These are phyloP conservation scores for Kurtzmaniella quercitrusa DNA, from an alignment of 1,139 yeast genomes.

Conservation along the genomic window DNA sequence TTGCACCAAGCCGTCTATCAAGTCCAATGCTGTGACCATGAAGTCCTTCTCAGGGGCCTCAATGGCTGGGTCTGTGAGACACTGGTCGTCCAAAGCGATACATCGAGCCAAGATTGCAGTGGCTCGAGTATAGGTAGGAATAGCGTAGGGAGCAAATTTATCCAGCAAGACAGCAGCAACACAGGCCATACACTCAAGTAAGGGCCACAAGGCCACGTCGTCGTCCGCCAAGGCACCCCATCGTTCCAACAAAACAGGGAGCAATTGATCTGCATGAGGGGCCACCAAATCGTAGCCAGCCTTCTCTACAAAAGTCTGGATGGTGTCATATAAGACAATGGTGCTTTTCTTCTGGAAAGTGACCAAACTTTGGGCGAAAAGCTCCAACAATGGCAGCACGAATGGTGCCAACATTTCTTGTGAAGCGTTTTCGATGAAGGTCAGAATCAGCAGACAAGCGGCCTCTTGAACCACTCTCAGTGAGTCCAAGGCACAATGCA, in stretches of 20 bases:
- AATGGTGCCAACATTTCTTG: slow-evolving; percentile 52
- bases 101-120: slow-evolving; percentile 63
- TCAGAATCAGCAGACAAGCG: slow-evolving; percentile 83
- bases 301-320: slow-evolving; percentile 86
- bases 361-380: slow-evolving; percentile 68
- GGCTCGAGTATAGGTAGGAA: slow-evolving; percentile 83
- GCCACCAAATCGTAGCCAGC: slow-evolving; percentile 56
- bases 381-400: slow-evolving; percentile 55
- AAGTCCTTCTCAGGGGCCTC: slow-evolving; percentile 90
- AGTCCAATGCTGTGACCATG: slow-evolving; percentile 80
- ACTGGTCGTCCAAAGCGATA: slow-evolving; percentile 61
- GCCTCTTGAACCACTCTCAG: slow-evolving; percentile 94
- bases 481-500: slow-evolving; percentile 70
- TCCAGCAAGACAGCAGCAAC: slow-evolving; percentile 87
- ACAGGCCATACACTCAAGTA: slow-evolving; percentile 87
- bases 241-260: slow-evolving; percentile 77
- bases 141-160: slow-evolving; percentile 82
- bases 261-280: slow-evolving; percentile 53
- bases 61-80: slow-evolving; percentile 61
- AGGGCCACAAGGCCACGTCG: slow-evolving; percentile 85
- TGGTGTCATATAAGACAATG: slow-evolving; percentile 80
- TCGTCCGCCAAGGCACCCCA: slow-evolving; percentile 75
- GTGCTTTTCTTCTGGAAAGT: slow-evolving; percentile 79
- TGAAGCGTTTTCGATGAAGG: slow-evolving; percentile 76
- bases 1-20: slow-evolving; percentile 88